A percentile compares a stretch with the other conserved stretches of the same genome.
Conservation (phyloP, 2,329 filamentous ascomycete genomes). For the Leptographium procerum region DNA sequence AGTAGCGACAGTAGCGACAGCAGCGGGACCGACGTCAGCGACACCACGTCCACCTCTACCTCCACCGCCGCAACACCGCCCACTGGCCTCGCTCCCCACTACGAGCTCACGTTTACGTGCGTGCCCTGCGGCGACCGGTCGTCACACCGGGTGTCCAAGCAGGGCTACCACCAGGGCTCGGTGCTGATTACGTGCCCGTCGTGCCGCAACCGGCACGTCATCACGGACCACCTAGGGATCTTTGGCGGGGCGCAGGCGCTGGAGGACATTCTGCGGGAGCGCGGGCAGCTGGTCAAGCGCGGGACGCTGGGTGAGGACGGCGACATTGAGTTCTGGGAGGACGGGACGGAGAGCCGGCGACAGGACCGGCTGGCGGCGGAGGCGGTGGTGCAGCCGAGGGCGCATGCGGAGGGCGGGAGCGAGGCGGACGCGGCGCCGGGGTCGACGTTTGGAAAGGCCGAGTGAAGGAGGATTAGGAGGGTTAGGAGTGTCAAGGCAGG, state of each 20-base stretch:
- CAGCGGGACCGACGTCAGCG: not conserved
- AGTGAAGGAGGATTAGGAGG: not conserved
- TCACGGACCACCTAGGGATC: constrained; percentile 75
- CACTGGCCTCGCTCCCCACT: constrained; percentile 44
- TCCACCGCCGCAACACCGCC: not conserved
- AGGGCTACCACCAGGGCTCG: constrained; percentile 86
- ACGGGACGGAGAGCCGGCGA: constrained; percentile 38
- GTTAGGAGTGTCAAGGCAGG: not conserved
- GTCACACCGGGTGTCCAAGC: constrained; percentile 79
- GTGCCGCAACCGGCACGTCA: constrained; percentile 81
- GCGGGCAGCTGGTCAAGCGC: constrained; percentile 62
- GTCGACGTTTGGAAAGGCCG: constrained; percentile 15
- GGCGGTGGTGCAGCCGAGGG: constrained; percentile 8
- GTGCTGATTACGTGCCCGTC: constrained; percentile 79
- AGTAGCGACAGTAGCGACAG: too few species aligned
- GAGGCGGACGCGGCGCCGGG: constrained; percentile 14
- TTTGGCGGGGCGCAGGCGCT: constrained; percentile 56
- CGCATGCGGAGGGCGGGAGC: not conserved
- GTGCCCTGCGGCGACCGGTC: constrained; percentile 70
- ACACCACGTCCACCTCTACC: not conserved
- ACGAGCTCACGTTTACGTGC: constrained; percentile 88
- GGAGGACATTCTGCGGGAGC: constrained; percentile 66
- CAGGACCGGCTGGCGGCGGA: constrained; percentile 14
- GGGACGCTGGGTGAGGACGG: constrained; percentile 63
- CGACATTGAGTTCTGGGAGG: constrained; percentile 88